phyloP scores from a whole-genome alignment of 1,284 basidiomycete species.

The Laetiporus sulphureus region DNA sequence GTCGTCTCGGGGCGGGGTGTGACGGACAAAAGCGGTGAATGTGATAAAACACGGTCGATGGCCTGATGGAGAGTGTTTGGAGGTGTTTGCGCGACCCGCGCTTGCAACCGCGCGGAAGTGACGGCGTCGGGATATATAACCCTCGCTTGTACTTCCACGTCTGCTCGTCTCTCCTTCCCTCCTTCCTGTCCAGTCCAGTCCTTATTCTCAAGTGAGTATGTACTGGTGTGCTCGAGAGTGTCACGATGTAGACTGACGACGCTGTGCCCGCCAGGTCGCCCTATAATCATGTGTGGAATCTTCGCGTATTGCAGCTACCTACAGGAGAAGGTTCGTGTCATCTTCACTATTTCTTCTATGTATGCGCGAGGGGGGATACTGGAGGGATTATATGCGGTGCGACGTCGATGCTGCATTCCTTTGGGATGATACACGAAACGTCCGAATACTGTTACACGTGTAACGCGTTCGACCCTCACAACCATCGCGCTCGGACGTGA shows the following conservation, averaged over 20 bases:
- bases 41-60: no score
- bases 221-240: not conserved
- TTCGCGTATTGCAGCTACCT: conserved; percentile 93
- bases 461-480: no score
- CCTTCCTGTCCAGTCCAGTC: not conserved
- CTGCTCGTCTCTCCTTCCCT: conserved; percentile 1
- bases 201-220: not conserved
- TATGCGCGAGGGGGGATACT: not conserved
- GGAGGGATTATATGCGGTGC: no score
- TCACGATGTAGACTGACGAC: not conserved
- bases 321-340: conserved; percentile 73
- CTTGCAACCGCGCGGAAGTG: conserved; percentile 1
- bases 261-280: not conserved
- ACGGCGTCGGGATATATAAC: conserved; percentile 4
- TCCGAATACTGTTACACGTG: no score
- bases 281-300: conserved; percentile 80
- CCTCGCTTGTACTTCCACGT: not conserved
- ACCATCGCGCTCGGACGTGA: no score
- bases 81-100: conserved; percentile 8
- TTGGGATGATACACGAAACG: not conserved
- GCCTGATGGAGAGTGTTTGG: no score
- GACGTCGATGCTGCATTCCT: no score
- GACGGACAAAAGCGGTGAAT: no score
- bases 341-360: not conserved
- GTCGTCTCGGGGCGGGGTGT: no score